Base-by-base conservation (phyloP, 345 rosid species). In the Stellera chamaejasme region DNA sequence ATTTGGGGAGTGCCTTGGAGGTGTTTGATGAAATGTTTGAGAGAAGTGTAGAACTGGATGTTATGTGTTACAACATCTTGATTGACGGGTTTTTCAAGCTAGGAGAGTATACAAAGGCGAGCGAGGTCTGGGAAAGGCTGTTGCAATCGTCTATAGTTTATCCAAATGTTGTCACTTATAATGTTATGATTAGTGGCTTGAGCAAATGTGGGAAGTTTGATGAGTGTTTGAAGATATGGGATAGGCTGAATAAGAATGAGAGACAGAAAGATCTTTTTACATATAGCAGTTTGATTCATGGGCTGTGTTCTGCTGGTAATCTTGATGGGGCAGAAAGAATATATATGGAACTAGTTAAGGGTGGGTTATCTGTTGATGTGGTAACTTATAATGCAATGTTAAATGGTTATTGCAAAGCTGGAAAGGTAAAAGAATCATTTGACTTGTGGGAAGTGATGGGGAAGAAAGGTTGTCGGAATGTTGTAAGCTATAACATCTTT, bases 21-120 rank as follows among this genome's bases (percentile, higher is more conserved):
- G 27, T 89, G 88, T 85, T 89, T 66, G 92, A 93, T 44, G 99
- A 87, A 87, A 93, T 90, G 95, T 67, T 48, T 56, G 69, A 53
- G 8, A 77, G 78, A 72, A 76, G 77, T 9, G 69, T 89, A 50
- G 50, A 49, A 2, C 77, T 81, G 53, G 84, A 84, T 69, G 85
- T 81, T 32, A 69, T 75, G n/a, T 93, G 90, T 66, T 84, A 83
- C 60, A 93, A 84, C 72, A 65, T 81, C 11, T 64, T 89, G 66
- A 78, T 87, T 59, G 94, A 89, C 73, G 90, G 88, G 10, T 82
- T 66, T 67, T 80, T 87, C 25, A 83, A 73, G 68, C 70, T 55
- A 11, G 54, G 67, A 45, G 88, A 93, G 59, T 72, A 69, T 61
- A 43, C 0, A 16, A 72, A 64, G 66, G 99, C 83, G 9, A 70